Base-by-base conservation (phyloP, 108 stramenopile genomes). In the Skeletonema marinoi region DNA sequence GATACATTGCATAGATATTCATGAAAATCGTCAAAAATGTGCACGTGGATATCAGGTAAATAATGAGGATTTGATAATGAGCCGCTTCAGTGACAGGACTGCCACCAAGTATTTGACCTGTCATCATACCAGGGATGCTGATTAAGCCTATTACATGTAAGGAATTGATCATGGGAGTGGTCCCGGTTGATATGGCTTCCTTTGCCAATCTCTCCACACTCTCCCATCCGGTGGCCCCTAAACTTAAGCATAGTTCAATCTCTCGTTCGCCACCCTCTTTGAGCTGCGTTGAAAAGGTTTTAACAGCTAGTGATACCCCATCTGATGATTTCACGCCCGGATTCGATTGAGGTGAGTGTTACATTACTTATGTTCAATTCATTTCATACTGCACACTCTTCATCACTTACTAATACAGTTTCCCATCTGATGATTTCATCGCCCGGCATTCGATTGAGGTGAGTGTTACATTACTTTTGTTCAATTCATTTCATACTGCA, bases 61-160 rank as follows among this genome's bases (percentile, higher is more conserved):
- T 84, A 48, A 98, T 96, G 17, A 96, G 77, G 48, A 94, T 84
- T 83, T 98, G 97, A 80, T 96, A 98, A 60, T 81, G 73, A 14
- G 97, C 97, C 12, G 96, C 96, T 68, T 94, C 88, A 11, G 78
- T 82, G 11, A 92, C 89, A 4, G 90, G 66, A 16, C 87, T 78
- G 31, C 97, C 96, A 2, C 93, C 93, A 31, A 98, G 78, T 32
- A 96, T 92, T 67, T 98, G 97, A 19, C 97, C 96, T 2, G 96
- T 96, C 97, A 98, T 98, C 96, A 98, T 98, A 10, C 97, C 96
- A 41, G 95, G 96, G 66, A 95, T 91, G 25, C 86, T 78, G 32
- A 97, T 88, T n/a, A 97, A 70, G 6, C 96, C 96, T 33, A 93
- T 89, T 68, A 90, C 89, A 64, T 80, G 72, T 81, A 91, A 73